Base-by-base conservation (phyloP, 163 green algal species). In the Scenedesmus sp. region DNA sequence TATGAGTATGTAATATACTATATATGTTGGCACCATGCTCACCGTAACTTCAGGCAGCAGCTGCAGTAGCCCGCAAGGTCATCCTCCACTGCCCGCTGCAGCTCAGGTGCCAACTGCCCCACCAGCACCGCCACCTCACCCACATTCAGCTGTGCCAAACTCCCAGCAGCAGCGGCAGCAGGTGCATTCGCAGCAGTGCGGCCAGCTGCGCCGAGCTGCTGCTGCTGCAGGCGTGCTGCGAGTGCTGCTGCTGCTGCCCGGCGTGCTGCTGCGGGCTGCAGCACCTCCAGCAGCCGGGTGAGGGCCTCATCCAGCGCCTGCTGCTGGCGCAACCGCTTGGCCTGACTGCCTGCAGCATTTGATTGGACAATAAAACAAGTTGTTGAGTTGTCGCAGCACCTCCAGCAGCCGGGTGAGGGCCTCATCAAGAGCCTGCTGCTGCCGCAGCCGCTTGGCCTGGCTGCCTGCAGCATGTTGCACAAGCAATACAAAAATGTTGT, bases 241-340 rank as follows among this genome's bases (percentile, higher is more conserved):
- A 26, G 18, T 70, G 86, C 73, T 83, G 85, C 85, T 83, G 85
- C 85, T 83, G 85, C 66, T 74, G 86, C 76, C 16, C 26, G 16
- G 73, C 76, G 23, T 54, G 88, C 88, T 62, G 89, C 92, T 23
- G 91, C 86, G 57, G 90, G 91, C 62, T 94, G 92, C 55, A 94
- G 90, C 52, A 86, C 20, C 59, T 94, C 92, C 79, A 94, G 87
- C 12, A 94, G 64, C 56, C 92, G 89, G 4, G 20, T 59, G 85
- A 94, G 81, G 6, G 90, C 55, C 1, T 74, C 57, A 34, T 92
- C 92, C 70, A 93, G 64, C 8, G 89, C 85, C 8, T 76, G 67
- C 81, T 92, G 67, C 92, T 93, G 92, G 0, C 81, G 81, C 12
- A 89, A 85, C 56, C 82, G 86, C 74, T 88, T 93, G 57, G 89